phyloP scores from a whole-genome alignment of 805 yeast genomes.

The Sugiyamaella marilandica region DNA sequence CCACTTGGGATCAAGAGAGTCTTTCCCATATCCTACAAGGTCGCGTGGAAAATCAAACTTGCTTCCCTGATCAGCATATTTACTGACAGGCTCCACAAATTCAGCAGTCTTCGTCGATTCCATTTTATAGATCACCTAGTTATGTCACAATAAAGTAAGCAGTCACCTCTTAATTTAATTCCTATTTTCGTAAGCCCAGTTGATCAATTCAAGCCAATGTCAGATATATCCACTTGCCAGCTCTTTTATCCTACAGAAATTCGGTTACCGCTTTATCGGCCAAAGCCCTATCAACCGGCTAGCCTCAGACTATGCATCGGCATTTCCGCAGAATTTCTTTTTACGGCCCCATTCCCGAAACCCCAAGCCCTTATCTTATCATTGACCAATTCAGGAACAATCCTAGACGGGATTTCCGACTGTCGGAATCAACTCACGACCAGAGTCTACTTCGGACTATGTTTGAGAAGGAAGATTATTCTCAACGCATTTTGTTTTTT shows the following conservation, averaged over 20 bases:
- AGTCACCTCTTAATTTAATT: too few relatives aligned
- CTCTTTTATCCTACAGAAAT: too few relatives aligned
- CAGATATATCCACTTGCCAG: too few relatives aligned
- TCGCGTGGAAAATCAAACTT: slow-evolving; percentile 27
- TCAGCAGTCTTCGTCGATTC: slow-evolving; percentile 6
- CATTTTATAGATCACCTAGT: not conserved
- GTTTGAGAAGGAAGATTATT: too few relatives aligned
- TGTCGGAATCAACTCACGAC: not conserved
- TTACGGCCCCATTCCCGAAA: not conserved
- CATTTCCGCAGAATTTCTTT: not conserved
- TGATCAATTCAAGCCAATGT: too few relatives aligned
- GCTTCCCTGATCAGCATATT: slow-evolving; percentile 7
- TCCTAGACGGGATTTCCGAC: not conserved
- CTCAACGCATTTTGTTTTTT: too few relatives aligned
- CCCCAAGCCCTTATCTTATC: not conserved
- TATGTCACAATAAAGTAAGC: too few relatives aligned
- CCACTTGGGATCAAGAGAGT: slow-evolving; percentile 32
- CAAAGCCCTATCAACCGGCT: not conserved
- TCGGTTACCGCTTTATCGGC: not conserved
- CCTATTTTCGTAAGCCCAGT: too few relatives aligned
- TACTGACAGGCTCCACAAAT: slow-evolving; percentile 1
- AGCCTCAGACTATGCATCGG: not conserved
- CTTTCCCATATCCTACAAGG: slow-evolving; percentile 32
- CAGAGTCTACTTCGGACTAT: too few relatives aligned
- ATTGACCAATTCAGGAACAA: not conserved